Base-by-base conservation (phyloP, 148 eudicot genomes). In the Cornus kousa region DNA sequence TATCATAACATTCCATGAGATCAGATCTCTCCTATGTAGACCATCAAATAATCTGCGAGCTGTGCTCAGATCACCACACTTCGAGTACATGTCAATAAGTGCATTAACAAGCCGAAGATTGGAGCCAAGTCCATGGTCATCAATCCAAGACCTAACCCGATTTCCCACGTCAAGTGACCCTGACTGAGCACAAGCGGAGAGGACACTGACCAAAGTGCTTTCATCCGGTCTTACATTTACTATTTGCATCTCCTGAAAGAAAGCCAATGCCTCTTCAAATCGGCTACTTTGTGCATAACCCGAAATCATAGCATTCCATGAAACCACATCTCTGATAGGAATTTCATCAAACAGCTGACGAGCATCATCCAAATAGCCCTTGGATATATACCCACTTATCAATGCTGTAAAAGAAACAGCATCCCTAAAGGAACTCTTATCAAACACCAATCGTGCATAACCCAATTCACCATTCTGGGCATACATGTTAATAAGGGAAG, bases 231-330 rank as follows among this genome's bases (percentile, higher is more conserved):
- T 70, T 33, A 86, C 83, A 20, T 50, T 67, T 37, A 64, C 83
- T 60, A 69, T 81, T 72, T 79, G 70, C 93, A 91, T 88, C 77
- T 84, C 85, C 57, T 66, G n/a, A 77, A 88, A 91, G n/a, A 90
- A 55, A 5, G 67, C 77, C 68, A 92, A 74, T 5, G 86, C 82
- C 73, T 88, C 81, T 28, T 77, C 78, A 70, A 75, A 79, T 43
- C 33, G 75, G 62, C 87, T 83, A 5, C 82, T 77, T 80, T 78
- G 87, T 1, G 82, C 89, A 80, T 88, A 89, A 23, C 90, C 96
- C 22, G 90, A 86, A 71, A 92, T 89, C 87, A 88, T 83, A 5
- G 93, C 89, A 80, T 92, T 92, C 97, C 97, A 92, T 14, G 91
- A 86, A 37, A 92, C 93, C 73, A 89, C 86, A 83, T 92, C 91